phyloP scores from a whole-genome alignment of 768 basidiomycete species.

The Agrocybe pediades region DNA sequence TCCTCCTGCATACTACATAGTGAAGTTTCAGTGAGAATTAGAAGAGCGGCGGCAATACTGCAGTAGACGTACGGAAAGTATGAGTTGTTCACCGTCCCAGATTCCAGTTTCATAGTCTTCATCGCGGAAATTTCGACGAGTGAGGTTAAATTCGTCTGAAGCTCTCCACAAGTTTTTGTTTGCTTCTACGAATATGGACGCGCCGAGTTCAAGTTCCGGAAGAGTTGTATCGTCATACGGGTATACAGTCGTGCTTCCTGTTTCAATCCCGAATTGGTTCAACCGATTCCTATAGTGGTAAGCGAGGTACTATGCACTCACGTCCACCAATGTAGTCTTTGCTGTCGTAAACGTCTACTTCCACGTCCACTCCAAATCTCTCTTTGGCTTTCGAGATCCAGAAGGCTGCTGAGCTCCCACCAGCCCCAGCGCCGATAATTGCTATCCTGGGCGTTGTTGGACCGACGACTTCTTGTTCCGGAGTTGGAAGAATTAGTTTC shows the following conservation, averaged over 20 bases:
- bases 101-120: conserved; percentile 62
- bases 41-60: not conserved
- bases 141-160: conserved; percentile 77
- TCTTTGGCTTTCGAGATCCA: conserved; percentile 83
- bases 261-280: not conserved
- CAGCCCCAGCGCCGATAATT: conserved; percentile 90
- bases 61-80: conserved; percentile 54
- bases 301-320: conserved; percentile 43
- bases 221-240: conserved; percentile 66
- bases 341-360: conserved; percentile 85
- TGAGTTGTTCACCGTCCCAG: conserved; percentile 81
- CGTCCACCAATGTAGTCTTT: conserved; percentile 80
- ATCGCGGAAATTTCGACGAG: conserved; percentile 45
- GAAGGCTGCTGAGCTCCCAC: conserved; percentile 79
- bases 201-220: conserved; percentile 79
- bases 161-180: conserved; percentile 79
- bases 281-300: conserved; percentile 4
- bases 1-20: conserved; percentile 43
- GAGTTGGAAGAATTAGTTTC: not conserved
- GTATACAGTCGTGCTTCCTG: conserved; percentile 79
- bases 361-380: conserved; percentile 65
- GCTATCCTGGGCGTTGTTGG: conserved; percentile 60
- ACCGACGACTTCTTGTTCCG: conserved; percentile 9
- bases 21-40: not conserved
- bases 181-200: conserved; percentile 78